These are phyloP conservation scores for Fusarium dimerum DNA, from an alignment of 2,329 filamentous ascomycete genomes.

Conservation along the genomic window DNA sequence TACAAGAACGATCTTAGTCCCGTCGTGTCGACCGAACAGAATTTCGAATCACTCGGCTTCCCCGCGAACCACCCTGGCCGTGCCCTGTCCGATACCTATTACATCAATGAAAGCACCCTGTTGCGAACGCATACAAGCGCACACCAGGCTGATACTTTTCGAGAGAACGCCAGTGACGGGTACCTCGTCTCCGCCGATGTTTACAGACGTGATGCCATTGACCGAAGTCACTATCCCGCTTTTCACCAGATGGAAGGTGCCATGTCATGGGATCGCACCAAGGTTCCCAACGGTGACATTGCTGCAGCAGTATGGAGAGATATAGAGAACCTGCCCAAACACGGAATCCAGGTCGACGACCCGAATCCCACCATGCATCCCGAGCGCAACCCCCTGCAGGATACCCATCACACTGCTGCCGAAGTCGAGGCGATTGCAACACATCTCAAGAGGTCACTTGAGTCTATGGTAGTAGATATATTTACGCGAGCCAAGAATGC, in stretches of 20 bases:
- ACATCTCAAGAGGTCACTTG: slow-evolving; percentile 86
- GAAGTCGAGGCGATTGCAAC: slow-evolving; percentile 81
- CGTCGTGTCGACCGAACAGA: slow-evolving; percentile 80
- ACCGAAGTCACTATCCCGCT: slow-evolving; percentile 91
- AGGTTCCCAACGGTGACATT: slow-evolving; percentile 58
- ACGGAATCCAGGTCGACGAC: slow-evolving; percentile 79
- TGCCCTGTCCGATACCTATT: slow-evolving; percentile 90
- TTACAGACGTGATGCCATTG: slow-evolving; percentile 91
- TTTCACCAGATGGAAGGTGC: slow-evolving; percentile 99
- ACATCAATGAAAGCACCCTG: slow-evolving; percentile 81
- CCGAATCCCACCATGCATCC: slow-evolving; percentile 76
- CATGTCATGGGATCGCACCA: slow-evolving; percentile 77
- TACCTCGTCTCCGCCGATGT: slow-evolving; percentile 94
- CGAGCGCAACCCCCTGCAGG: slow-evolving; percentile 81
- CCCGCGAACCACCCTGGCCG: slow-evolving; percentile 85
- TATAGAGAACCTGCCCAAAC: slow-evolving; percentile 68
- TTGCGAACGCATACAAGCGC: slow-evolving; percentile 93
- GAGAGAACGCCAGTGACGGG: slow-evolving; percentile 69
- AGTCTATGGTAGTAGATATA: slow-evolving; percentile 86
- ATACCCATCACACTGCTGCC: slow-evolving; percentile 65
- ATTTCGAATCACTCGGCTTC: slow-evolving; percentile 97
- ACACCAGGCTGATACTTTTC: slow-evolving; percentile 83
- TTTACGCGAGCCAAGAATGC: slow-evolving; percentile 77
- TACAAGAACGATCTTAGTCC: slow-evolving; percentile 80
- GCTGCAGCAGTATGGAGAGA: slow-evolving; percentile 69